These are phyloP conservation scores for Fraxinus sp. DNA, from an alignment of 305 asterid species.

Conservation along the genomic window DNA sequence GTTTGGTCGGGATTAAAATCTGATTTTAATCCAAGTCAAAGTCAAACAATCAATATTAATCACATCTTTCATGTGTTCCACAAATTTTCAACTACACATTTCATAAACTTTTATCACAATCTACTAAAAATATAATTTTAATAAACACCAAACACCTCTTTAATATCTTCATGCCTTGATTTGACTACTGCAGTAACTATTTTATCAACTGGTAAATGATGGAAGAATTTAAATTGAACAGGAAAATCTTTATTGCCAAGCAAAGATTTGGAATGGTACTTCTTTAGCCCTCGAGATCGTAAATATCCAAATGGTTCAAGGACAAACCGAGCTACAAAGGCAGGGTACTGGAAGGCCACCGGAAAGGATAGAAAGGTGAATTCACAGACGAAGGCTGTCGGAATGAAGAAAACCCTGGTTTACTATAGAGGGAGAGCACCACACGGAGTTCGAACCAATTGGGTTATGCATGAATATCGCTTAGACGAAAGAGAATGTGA, in stretches of 20 bases:
- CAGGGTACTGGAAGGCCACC: slow-evolving; percentile 96
- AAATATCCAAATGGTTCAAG: slow-evolving; percentile 93
- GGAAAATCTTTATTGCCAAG: slow-evolving; percentile 89
- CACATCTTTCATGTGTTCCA: too few relatives aligned
- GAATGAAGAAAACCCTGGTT: slow-evolving; percentile 98
- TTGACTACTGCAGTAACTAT: neutral
- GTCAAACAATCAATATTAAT: too few relatives aligned
- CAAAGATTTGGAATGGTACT: slow-evolving; percentile 96
- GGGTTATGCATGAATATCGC: slow-evolving; percentile 98
- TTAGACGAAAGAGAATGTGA: slow-evolving; percentile 87
- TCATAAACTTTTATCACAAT: too few relatives aligned
- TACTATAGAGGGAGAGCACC: slow-evolving; percentile 95
- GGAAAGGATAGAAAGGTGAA: slow-evolving; percentile 90
- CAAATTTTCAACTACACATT: too few relatives aligned
- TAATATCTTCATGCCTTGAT: neutral
- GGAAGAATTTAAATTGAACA: slow-evolving; percentile 21
- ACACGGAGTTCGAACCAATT: slow-evolving; percentile 84
- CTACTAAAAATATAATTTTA: too few relatives aligned
- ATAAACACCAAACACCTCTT: neutral
- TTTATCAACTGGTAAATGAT: neutral
- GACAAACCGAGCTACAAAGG: slow-evolving; percentile 87
- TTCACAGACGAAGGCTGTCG: slow-evolving; percentile 72
- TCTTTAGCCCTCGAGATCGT: slow-evolving; percentile 89
- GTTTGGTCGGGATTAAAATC: too few relatives aligned
- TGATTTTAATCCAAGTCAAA: too few relatives aligned